Base-by-base conservation (phyloP, 2,329 filamentous ascomycete species). In the Aspergillus candidus region DNA sequence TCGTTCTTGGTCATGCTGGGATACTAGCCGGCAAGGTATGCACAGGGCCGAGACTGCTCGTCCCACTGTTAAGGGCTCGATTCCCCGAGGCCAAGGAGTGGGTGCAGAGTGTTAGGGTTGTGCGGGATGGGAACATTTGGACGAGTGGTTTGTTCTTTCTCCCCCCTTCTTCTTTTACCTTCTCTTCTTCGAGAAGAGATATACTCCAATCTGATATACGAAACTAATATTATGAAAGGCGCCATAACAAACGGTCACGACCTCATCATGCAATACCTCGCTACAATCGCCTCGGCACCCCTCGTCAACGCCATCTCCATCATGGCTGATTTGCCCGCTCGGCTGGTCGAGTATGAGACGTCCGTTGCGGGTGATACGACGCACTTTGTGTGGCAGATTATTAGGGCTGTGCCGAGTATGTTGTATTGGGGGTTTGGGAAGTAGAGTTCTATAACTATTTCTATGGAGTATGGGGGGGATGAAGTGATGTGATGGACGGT, bases 271-370 rank as follows among this genome's bases (percentile, higher is more conserved):
- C 38, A 43, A 29, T 60, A 57, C 35, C 35, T 61, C 12, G 45
- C 50, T 1, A 47, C 48, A 4, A 50, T 50, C 12, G 60, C 54
- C 27, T 48, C 56, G 2, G 38, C 42, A 1, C 39, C 53, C n/a
- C 43, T 68, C 4, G 58, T 63, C 5, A 60, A 68, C 15, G 53
- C 56, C 1, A 57, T 69, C 17, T 57, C 64, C 32, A 47, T 47
- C 12, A 55, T 64, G 47, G 65, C 66, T 6, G 66, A 68, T 40
- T 55, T 69, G 1, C 52, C 53, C 2, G 51, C 55, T 6, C 52
- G 63, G 6, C 14, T 40, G 1, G 32, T 52, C 29, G 47, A 59
- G 13, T 69, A 68, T 50, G 47, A 50, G 5, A 51, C 33, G 29
- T 32, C 41, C 2, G 33, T 45, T 3, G 43, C 32, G 8, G 30